These are phyloP conservation scores for Santalum album DNA, from an alignment of 164 flowering plant species.

Conservation along the genomic window DNA sequence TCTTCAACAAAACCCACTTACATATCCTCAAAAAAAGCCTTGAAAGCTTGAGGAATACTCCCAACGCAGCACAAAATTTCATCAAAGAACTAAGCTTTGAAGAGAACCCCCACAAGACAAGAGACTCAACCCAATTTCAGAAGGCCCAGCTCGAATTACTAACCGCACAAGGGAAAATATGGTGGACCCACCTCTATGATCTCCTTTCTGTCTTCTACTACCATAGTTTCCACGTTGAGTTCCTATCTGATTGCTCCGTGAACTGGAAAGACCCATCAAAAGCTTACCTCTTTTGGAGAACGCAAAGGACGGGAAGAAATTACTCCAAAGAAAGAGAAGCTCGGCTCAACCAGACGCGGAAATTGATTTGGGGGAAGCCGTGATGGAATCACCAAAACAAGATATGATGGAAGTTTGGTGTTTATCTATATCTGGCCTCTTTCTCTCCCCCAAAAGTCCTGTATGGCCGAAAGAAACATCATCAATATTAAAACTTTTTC, in stretches of 20 bases:
- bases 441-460: slow-evolving; percentile 9
- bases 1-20: slow-evolving; percentile 40
- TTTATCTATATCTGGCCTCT: slow-evolving; percentile 13
- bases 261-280: slow-evolving; percentile 16
- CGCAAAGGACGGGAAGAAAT: slow-evolving; percentile 11
- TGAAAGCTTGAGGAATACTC: slow-evolving; percentile 32
- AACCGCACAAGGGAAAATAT: slow-evolving; percentile 9
- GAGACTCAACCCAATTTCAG: slow-evolving; percentile 7
- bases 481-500: slow-evolving; percentile 16
- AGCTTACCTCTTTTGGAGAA: slow-evolving; percentile 7
- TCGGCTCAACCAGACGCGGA: slow-evolving; percentile 18
- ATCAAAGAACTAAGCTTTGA: slow-evolving; percentile 15
- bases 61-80: slow-evolving; percentile 34
- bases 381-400: slow-evolving; percentile 18
- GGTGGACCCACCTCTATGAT: slow-evolving; percentile 10
- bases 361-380: slow-evolving; percentile 15
- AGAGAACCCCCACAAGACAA: not conserved
- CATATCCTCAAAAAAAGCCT: slow-evolving; percentile 34
- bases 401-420: slow-evolving; percentile 8
- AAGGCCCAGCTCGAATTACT: slow-evolving; percentile 2
- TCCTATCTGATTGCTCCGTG: slow-evolving; percentile 6
- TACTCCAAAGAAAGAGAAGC: slow-evolving; percentile 14
- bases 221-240: slow-evolving; percentile 1
- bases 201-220: slow-evolving; percentile 3
- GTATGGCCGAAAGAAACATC: slow-evolving; percentile 21